Conservation (phyloP, 1,139 yeast species). For the Taiozyma sp. region DNA sequence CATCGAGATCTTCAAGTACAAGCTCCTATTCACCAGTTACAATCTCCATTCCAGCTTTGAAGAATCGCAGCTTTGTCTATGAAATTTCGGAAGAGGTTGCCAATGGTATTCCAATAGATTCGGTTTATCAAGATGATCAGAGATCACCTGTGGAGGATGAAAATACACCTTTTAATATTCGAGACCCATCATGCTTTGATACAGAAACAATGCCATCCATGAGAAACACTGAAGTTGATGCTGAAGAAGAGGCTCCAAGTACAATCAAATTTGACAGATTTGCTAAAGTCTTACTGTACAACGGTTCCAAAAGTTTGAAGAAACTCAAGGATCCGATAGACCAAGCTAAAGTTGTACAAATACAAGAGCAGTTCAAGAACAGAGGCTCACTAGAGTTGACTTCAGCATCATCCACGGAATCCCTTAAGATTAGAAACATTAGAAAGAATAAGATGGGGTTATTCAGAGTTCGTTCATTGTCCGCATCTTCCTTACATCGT, state of each 20-base stretch:
- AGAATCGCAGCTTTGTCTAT: constrained; percentile 10
- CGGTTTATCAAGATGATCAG: constrained; percentile 12
- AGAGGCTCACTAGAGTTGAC: constrained; percentile 9
- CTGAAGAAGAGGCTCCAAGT: not conserved
- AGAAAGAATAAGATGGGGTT: constrained; percentile 1
- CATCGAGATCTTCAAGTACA: constrained; percentile 10
- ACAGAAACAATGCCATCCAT: not conserved
- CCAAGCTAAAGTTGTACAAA: not conserved
- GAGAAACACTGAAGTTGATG: not conserved
- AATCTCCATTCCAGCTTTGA: constrained; percentile 19
- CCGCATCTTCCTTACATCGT: not conserved
- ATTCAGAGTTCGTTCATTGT: constrained; percentile 1
- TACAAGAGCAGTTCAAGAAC: constrained; percentile 7
- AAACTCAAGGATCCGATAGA: not conserved
- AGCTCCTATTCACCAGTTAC: constrained; percentile 19
- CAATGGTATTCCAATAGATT: constrained; percentile 14
- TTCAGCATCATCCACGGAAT: not conserved
- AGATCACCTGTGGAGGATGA: constrained; percentile 10
- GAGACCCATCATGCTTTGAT: constrained; percentile 10
- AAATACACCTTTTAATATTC: constrained; percentile 11
- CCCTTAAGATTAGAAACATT: not conserved
- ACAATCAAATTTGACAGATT: constrained; percentile 19
- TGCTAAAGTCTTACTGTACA: constrained; percentile 20
- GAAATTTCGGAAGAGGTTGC: constrained; percentile 14
- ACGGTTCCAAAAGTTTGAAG: constrained; percentile 14